Base-by-base conservation (phyloP, 2,329 filamentous ascomycete genomes). In the Colletotrichum sp. region DNA sequence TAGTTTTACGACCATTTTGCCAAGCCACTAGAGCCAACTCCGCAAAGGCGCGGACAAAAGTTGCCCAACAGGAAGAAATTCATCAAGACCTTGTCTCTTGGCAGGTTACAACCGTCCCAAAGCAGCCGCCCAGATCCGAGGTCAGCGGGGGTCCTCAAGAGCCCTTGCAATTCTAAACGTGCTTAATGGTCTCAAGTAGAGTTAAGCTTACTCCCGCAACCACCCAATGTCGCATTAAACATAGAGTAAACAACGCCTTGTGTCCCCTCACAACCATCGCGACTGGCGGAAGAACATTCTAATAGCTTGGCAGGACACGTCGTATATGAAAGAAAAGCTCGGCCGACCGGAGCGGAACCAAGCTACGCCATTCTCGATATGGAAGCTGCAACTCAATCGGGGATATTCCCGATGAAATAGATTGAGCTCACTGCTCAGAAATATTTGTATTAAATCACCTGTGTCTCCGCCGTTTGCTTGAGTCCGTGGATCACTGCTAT, bases 271-370 rank as follows among this genome's bases (percentile, higher is more conserved):
- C 16, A 48, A 34, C 13, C 32, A 15, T 36, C 63, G 63, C 57
- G 69, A 75, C 73, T 75, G 69, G 73, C 73, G 73, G 73, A 75
- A 75, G 62, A 75, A 68, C 18, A n/a, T 48, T 16, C 48, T 16
- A 22, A 15, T 64, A 36, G 34, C 69, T 75, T 68, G 73, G 69
- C 73, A 72, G 44, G n/a, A 34, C 30, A 52, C 36, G 13, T 32
- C 26, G 26, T 59, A 72, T 26, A 72, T 55, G 36, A 48, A 32
- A 10, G n/a, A 65, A 52, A 13, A 55, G 59, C 55, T 72, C 73
- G 73, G 73, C 73, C 69, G 69, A 75, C 63, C 73, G 69, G 73
- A 68, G 73, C 65, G 63, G 63, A 68, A 57, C 39, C 69, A 48
- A 13, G 15, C 5, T 22, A 28, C n/a, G 18, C 26, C 57, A 44